A percentile compares a stretch with the other conserved stretches of the same genome.
phyloP scores from a whole-genome alignment of 2,329 filamentous ascomycete genomes.

The Didymella pinodella region DNA sequence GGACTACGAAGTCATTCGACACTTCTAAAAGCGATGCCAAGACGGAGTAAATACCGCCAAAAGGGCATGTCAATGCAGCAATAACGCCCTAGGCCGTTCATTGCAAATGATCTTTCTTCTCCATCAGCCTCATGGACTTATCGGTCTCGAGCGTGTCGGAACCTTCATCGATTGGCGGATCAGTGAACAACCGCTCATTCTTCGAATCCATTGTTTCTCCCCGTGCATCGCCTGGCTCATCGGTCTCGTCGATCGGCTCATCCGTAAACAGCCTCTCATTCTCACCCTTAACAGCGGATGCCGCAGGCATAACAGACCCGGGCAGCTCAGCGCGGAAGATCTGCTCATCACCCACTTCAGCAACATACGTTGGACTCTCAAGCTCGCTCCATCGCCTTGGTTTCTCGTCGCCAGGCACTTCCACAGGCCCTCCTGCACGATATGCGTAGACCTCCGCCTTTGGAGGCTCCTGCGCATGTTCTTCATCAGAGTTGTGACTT shows the following conservation, averaged over 20 bases:
- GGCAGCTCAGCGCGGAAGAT: constrained; percentile 25
- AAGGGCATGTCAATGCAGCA: not conserved
- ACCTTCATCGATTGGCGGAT: constrained; percentile 10
- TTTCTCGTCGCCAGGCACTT: constrained; percentile 16
- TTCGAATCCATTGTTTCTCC: constrained; percentile 9
- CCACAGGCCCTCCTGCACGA: not conserved
- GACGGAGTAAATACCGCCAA: not conserved
- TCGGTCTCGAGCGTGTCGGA: not conserved
- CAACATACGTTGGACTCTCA: constrained; percentile 19
- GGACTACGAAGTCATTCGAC: constrained; percentile 8
- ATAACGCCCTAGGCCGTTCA: not conserved
- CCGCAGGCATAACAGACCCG: constrained; percentile 19
- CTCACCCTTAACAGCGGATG: constrained; percentile 2
- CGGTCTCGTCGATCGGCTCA: constrained; percentile 23
- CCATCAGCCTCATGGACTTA: not conserved
- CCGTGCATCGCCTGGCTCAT: constrained; percentile 13
- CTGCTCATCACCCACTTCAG: constrained; percentile 17
- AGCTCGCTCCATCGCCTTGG: constrained; percentile 20
- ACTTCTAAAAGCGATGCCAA: not conserved
- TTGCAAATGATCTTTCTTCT: not conserved
- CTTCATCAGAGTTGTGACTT: constrained; percentile 25
- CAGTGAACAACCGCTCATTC: constrained; percentile 14
- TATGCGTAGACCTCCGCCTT: constrained; percentile 19
- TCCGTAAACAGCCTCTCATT: constrained; percentile 25
- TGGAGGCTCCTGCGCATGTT: constrained; percentile 14